Conservation (phyloP, 2,329 filamentous ascomycete species). For the Arthrobotrys musiformis region DNA sequence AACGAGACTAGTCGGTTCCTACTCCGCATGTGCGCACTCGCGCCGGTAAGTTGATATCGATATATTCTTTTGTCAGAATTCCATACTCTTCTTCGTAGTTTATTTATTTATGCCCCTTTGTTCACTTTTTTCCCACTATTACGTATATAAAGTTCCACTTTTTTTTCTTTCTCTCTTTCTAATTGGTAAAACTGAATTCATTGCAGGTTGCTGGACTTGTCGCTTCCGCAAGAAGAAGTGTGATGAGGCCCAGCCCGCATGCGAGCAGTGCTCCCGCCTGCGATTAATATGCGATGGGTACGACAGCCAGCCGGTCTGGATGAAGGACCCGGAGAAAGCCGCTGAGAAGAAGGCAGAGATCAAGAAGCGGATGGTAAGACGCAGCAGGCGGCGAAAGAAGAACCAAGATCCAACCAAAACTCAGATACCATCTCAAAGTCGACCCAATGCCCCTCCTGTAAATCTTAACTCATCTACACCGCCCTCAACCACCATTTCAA, state of each 20-base stretch:
- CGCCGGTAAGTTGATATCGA: conserved; percentile 31
- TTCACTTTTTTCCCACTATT: neutral
- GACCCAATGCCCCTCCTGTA: conserved; percentile 63
- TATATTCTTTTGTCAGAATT: no score
- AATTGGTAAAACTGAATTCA: neutral
- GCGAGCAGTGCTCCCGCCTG: conserved; percentile 61
- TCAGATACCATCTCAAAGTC: conserved; percentile 54
- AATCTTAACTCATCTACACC: conserved; percentile 62
- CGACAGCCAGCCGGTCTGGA: conserved; percentile 61
- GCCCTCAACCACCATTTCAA: conserved; percentile 60
- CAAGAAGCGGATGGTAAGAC: conserved; percentile 57
- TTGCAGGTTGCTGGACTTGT: conserved; percentile 62
- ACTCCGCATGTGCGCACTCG: conserved; percentile 53
- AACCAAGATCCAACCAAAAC: conserved; percentile 34
- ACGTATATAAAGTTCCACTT: no score
- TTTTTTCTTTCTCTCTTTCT: neutral
- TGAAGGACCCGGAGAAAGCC: conserved; percentile 57
- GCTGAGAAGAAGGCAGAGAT: conserved; percentile 57
- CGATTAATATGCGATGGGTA: conserved; percentile 61
- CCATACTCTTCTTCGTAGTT: conserved; percentile 1
- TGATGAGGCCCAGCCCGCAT: conserved; percentile 62
- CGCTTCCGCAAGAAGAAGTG: conserved; percentile 63
- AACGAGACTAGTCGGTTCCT: no score
- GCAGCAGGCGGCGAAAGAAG: conserved; percentile 56
- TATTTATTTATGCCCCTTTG: neutral